A percentile compares a stretch with the other conserved stretches of the same genome.
phyloP scores from a whole-genome alignment of 169 alveolate genomes.

The Cyclospora cayetanensis region DNA sequence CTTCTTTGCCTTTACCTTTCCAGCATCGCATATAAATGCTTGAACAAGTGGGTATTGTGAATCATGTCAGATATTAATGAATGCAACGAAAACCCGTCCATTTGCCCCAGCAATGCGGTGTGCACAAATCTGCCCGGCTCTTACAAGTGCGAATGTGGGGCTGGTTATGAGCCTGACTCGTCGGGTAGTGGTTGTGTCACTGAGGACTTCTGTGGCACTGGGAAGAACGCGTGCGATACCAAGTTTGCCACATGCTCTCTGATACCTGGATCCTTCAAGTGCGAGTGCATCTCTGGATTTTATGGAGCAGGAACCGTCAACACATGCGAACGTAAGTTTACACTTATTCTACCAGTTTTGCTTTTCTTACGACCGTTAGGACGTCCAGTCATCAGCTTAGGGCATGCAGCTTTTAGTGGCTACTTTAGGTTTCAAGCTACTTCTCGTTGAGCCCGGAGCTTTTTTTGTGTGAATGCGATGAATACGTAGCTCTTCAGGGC shows the following conservation, averaged over 20 bases:
- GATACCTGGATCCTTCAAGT: slow-evolving; percentile 65
- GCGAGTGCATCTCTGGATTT: slow-evolving; percentile 68
- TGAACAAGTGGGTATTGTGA: background rate
- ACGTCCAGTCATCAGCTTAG: background rate
- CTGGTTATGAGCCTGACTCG: slow-evolving; percentile 62
- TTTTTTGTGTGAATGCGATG: background rate
- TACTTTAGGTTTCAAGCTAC: background rate
- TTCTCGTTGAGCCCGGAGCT: background rate
- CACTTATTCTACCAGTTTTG: background rate
- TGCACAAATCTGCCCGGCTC: slow-evolving; percentile 73
- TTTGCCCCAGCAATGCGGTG: slow-evolving; percentile 61
- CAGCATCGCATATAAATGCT: background rate
- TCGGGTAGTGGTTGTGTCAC: slow-evolving; percentile 49
- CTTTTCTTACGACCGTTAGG: background rate
- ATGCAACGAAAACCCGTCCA: slow-evolving; percentile 51
- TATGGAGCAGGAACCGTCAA: slow-evolving; percentile 66
- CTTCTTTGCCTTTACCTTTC: background rate
- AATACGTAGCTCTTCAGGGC: slow-evolving; percentile 42
- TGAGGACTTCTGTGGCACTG: slow-evolving; percentile 62
- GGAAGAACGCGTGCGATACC: slow-evolving; percentile 56
- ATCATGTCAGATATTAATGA: slow-evolving; percentile 64
- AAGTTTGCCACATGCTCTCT: slow-evolving; percentile 65
- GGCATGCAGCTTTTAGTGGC: background rate
- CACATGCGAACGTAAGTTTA: slow-evolving; percentile 66
- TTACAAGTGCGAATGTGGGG: slow-evolving; percentile 67